Evolutionary conservation across 2,329 filamentous ascomycete genomes (phyloP).

Genomic region (Trichoderma atroviride): DNA sequence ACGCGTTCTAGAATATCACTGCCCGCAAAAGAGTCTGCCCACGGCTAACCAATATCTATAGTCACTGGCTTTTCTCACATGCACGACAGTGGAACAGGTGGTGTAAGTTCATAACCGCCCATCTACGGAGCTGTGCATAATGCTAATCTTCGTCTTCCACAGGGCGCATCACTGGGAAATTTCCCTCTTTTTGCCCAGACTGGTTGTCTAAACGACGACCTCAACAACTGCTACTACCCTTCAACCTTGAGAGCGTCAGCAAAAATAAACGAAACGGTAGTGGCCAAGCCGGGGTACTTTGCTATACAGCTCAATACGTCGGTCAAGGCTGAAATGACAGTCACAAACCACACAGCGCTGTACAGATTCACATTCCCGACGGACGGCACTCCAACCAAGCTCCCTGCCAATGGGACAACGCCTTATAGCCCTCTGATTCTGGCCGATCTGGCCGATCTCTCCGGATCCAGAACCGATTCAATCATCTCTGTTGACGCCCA

Average conservation of each 20-base stretch:
- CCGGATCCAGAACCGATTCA: slow-evolving; percentile 33
- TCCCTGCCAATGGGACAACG: slow-evolving; percentile 17
- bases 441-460: slow-evolving; percentile 61
- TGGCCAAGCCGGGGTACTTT: slow-evolving; percentile 65
- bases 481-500: slow-evolving; percentile 41
- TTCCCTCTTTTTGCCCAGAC: slow-evolving; percentile 57
- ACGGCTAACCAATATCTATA: slow-evolving; percentile 14
- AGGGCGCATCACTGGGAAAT: slow-evolving; percentile 52
- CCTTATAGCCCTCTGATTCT: slow-evolving; percentile 54
- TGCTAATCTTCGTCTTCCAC: not conserved
- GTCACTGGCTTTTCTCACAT: slow-evolving; percentile 57
- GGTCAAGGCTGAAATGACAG: slow-evolving; percentile 65
- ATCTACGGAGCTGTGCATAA: not conserved
- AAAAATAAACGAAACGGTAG: slow-evolving; percentile 54
- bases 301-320: slow-evolving; percentile 57
- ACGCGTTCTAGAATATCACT: not conserved
- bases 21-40: fast-evolving
- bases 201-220: slow-evolving; percentile 48
- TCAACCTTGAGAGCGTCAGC: slow-evolving; percentile 50
- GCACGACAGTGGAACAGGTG: slow-evolving; percentile 46
- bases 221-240: slow-evolving; percentile 54
- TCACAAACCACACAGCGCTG: slow-evolving; percentile 60
- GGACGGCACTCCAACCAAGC: slow-evolving; percentile 31
- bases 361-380: slow-evolving; percentile 62
- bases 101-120: slow-evolving; percentile 22